Evolutionary conservation across 176 grass and related monocot genomes (phyloP).

Genomic region (Eragrostis nindensis): DNA sequence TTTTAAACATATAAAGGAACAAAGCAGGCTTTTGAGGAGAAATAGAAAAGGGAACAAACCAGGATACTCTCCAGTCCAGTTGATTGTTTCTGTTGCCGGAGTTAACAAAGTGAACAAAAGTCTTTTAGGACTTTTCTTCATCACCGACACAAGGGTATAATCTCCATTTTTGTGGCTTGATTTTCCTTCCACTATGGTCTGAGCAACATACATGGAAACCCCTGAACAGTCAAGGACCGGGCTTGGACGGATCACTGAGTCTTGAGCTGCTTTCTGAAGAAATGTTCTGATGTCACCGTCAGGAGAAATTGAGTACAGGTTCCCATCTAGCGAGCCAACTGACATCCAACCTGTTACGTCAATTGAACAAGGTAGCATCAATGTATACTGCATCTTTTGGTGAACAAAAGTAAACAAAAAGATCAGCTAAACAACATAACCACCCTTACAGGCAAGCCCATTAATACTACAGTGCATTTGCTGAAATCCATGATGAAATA

Average conservation of each 20-base stretch:
- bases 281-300: constrained; percentile 64
- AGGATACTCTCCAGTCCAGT: constrained; percentile 73
- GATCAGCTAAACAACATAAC: neutral
- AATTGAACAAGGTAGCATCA: constrained; percentile 28
- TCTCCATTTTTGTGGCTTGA: constrained; percentile 46
- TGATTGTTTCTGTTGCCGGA: constrained; percentile 74
- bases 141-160: constrained; percentile 62
- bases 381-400: neutral
- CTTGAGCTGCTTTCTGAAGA: constrained; percentile 51
- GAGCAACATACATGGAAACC: constrained; percentile 63
- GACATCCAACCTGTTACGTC: constrained; percentile 80
- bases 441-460: neutral
- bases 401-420: constrained; percentile 9
- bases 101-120: constrained; percentile 67
- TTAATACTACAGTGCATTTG: neutral
- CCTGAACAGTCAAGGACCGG: constrained; percentile 78
- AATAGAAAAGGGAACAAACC: constrained; percentile 37
- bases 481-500: neutral
- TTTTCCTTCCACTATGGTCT: constrained; percentile 67
- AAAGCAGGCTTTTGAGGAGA: constrained; percentile 39
- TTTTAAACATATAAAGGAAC: constrained; percentile 21
- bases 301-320: constrained; percentile 74
- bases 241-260: constrained; percentile 63
- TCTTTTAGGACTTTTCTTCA: constrained; percentile 41
- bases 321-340: constrained; percentile 82